Evolutionary conservation across 1,139 yeast genomes (phyloP), one percentile per base, ranked within the genome.

Genomic region (Scheffersomyces stambukii): DNA sequence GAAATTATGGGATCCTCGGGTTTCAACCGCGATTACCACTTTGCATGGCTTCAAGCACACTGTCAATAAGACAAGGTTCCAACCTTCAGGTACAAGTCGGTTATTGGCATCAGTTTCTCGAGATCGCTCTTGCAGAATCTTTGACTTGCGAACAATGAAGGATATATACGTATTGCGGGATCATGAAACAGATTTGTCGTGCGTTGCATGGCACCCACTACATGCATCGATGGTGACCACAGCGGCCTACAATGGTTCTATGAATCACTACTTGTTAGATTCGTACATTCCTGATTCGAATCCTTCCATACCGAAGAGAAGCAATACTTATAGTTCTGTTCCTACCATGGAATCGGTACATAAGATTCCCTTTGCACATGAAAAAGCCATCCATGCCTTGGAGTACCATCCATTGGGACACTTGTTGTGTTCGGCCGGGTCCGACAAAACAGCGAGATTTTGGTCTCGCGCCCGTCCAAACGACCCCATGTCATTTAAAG

Each of bases 361-460:
- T 50, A 65, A 65, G 18, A 82, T 91, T 24, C 96, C 96, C 2
- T 81, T 74, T 55, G 98, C 97, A 0, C 98, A 91, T 52, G 96
- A 89, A 49, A 83, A 84, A 59, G 93, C 96, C 4, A 79, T 91
- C 29, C 88, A 91, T 59, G 77, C 95, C 3, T 57, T 91, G 37
- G 93, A 89, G 42, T 91, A 88, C 50, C 96, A 89, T 57, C 97
- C 97, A 3, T 65, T 85, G 46, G 98, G 98, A 2, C 97, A 91
- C 56, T 64, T 89, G 31, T 65, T 91, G 26, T 81, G 94, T 36
- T 79, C 96, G 10, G 97, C 96, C 0, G 91, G 96, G 16, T 88
- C 93, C 36, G 98, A 91, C 56, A 75, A 93, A 50, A 78, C 93
- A 8, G 86, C 95, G n/a, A 63, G 96, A 38, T 85, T 91, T 58